Percentiles rank a stretch among this genome's conserved stretches.
These are phyloP conservation scores for Magnaporthiopsis incrustans DNA, from an alignment of 2,329 filamentous ascomycete genomes.

Conservation along the genomic window DNA sequence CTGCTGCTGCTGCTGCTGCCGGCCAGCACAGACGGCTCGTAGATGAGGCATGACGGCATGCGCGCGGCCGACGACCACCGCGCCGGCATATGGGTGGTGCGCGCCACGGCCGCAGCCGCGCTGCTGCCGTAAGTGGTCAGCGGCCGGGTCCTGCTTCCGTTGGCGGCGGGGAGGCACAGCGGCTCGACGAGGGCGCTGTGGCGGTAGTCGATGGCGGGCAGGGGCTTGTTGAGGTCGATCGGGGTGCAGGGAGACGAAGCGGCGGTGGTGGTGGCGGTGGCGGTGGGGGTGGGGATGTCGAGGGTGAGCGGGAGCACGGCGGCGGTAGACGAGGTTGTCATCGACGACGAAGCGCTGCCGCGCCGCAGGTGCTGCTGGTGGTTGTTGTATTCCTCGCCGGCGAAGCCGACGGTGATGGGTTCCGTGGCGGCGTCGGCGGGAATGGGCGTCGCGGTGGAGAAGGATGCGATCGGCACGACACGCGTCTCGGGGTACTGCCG, in stretches of 20 bases:
- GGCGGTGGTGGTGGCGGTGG: neutral
- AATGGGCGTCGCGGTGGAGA: neutral
- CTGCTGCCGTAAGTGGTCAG: neutral
- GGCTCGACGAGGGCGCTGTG: neutral
- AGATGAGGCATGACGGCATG: neutral
- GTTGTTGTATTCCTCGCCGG: too few species aligned
- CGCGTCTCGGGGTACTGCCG: neutral
- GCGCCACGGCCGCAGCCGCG: neutral
- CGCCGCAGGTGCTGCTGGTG: too few species aligned
- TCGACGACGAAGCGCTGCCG: too few species aligned
- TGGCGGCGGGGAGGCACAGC: neutral
- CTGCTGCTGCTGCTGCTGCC: neutral
- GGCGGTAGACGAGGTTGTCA: too few species aligned
- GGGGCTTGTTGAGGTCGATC: constrained; percentile 21
- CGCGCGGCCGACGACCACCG: neutral
- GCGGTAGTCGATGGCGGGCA: constrained; percentile 15
- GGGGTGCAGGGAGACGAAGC: neutral
- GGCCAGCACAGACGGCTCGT: neutral
- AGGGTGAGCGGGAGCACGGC: too few species aligned
- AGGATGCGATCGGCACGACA: neutral
- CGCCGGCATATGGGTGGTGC: neutral
- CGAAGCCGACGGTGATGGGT: too few species aligned
- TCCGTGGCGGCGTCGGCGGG: neutral
- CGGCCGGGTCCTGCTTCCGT: neutral
- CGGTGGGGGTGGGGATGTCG: neutral